Evolutionary conservation across 2,329 filamentous ascomycete genomes (phyloP), one percentile per base, ranked within the genome.

Genomic region (Paecilomyces fulvus): DNA sequence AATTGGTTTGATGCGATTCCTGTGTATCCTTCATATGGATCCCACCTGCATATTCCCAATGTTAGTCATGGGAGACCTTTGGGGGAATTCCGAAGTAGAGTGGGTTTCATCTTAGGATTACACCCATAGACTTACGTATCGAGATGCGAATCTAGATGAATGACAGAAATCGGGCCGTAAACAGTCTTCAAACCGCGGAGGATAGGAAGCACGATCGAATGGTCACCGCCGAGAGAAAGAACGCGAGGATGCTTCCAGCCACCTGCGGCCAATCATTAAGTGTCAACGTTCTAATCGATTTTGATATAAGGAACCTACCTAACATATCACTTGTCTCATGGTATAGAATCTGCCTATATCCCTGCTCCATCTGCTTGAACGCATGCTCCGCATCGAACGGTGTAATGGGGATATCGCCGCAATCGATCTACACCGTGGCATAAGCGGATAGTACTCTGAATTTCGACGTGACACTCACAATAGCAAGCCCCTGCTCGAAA

Each of bases 71-170:
- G 33, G n/a, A 37, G 12, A 37, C 1, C 1, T n/a, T 6, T n/a
- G 14, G 2, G 6, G 2, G 14, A 37, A 37, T 14, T 14, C 6
- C 3, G 33, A 37, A 6, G n/a, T n/a, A n/a, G 14, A 20, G 33
- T 1, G 17, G 4, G 10, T 7, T n/a, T 17, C 30, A 31, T 31
- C 10, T 31, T 1, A 14, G 10, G 10, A 7, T 12, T 14, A 31
- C 2, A 2, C 3, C 7, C 17, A 12, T 5, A 8, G 6, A 25
- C 51, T 30, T 46, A 66, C 2, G 66, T 68, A 30, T 69, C 65
- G 3, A 69, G 56, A 58, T 70, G 67, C 14, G 65, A 64, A 37
- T 69, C 67, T 0, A 69, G 53, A 55, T 69, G 67, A 10, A 69
- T 61, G 1, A 68, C 65, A 1, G 61, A 60, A 10, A 67, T 58